Base-by-base conservation (phyloP, 78 protist genomes). In the Bodo saltans region DNA sequence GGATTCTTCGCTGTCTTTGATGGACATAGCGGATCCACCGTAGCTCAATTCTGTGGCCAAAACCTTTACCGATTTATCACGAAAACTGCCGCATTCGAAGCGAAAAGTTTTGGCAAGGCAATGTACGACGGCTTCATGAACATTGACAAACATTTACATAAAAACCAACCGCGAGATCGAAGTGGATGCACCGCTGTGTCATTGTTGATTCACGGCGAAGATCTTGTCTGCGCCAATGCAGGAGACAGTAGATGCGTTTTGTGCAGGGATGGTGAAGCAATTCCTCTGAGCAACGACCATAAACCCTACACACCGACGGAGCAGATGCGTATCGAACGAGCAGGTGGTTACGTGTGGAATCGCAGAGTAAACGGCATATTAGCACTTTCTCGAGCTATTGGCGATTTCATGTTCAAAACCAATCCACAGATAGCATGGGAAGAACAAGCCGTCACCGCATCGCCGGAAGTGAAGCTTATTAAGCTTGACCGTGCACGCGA, bases 341-440 rank as follows among this genome's bases (percentile, higher is more conserved):
- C 90, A 27, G 93, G 90, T 27, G 93, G 91, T 28, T 74, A 27
- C 53, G 89, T 92, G 47, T 29, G 38, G 42, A 21, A 37, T 11
- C 88, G 88, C 29, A 85, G 95, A 23, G 95, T 89, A 25, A 83
- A 84, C 74, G 95, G 95, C 42, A 85, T 69, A 38, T 91, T 92
- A 28, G 89, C 93, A 12, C 74, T 92, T 42, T 52, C 85, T 17
- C 87, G 95, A 2, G 92, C 95, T 12, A n/a, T 92, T 25, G 95
- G 95, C 33, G 95, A 92, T 86, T 82, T 79, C 74, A 29, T 23
- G 3, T 79, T 83, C 90, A 91, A 91, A 69, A 47, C 42, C 37
- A 4, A 26, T 3, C 72, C 79, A 27, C 12, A 3, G 27, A 12
- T 71, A 28, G 30, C 74, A 35, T 11, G 68, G 34, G 82, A 76